Conservation (phyloP, 2,329 filamentous ascomycete genomes). For the Claviceps capensis region DNA sequence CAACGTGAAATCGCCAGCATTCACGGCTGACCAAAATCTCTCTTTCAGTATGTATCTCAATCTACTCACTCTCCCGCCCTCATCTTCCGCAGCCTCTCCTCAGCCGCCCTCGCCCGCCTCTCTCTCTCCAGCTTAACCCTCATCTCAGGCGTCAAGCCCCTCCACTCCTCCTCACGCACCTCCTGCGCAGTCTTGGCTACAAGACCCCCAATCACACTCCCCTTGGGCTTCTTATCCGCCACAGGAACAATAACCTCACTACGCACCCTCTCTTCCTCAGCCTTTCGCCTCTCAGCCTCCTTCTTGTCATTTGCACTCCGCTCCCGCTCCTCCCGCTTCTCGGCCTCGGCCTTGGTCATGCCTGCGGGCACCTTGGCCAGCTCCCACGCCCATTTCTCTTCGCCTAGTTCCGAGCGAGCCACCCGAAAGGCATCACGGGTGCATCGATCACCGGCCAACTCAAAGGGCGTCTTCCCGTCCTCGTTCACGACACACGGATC, state of each 20-base stretch:
- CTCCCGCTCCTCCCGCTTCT: slow-evolving; percentile 55
- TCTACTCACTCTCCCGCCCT: not conserved
- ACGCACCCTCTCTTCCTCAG: slow-evolving; percentile 60
- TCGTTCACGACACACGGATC: slow-evolving; percentile 57
- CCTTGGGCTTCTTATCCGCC: slow-evolving; percentile 34
- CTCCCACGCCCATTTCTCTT: slow-evolving; percentile 66
- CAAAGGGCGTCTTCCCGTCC: slow-evolving; percentile 77
- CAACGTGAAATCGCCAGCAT: not conserved
- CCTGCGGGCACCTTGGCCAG: slow-evolving; percentile 56
- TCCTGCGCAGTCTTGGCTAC: slow-evolving; percentile 65
- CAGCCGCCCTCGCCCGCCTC: slow-evolving; percentile 76
- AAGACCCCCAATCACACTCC: slow-evolving; percentile 37
- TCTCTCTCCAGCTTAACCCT: slow-evolving; percentile 74
- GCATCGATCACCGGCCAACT: slow-evolving; percentile 70
- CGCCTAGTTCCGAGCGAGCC: slow-evolving; percentile 69
- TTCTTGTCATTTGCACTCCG: slow-evolving; percentile 53
- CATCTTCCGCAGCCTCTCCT: slow-evolving; percentile 67
- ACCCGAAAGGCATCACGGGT: slow-evolving; percentile 89
- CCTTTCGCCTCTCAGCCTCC: slow-evolving; percentile 56
- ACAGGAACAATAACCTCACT: slow-evolving; percentile 49
- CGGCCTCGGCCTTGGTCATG: slow-evolving; percentile 58
- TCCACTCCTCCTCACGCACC: slow-evolving; percentile 66
- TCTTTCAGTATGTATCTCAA: not conserved
- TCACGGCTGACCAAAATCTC: not conserved
- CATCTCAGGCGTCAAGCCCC: slow-evolving; percentile 81